Percentiles rank a stretch among this genome's conserved stretches.
Evolutionary conservation across 1,284 basidiomycete genomes (phyloP).

Genomic region (Coniferiporia sulphurascens): DNA sequence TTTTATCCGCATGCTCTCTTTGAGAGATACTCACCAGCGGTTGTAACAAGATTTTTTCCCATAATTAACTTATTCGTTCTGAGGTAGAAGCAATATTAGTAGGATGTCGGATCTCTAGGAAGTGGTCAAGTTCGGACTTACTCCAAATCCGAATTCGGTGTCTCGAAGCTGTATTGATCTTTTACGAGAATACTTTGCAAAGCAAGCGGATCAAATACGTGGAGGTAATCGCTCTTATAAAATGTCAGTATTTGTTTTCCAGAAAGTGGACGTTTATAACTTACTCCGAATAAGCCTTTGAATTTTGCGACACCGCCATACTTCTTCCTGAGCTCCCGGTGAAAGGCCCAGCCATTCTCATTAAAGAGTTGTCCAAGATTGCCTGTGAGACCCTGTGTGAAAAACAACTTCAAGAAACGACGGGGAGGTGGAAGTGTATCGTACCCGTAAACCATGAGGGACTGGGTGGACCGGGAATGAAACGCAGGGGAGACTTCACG

Average conservation of each 20-base stretch:
- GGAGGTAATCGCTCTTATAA: constrained; percentile 21
- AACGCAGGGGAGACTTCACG: not conserved
- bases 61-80: constrained; percentile 4
- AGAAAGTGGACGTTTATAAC: constrained; percentile 7
- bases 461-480: constrained; percentile 1
- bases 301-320: constrained; percentile 47
- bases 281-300: constrained; percentile 47
- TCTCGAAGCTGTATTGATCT: constrained; percentile 25
- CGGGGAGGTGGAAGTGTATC: not conserved
- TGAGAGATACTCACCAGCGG: not conserved
- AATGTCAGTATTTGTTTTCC: not conserved
- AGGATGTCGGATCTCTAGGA: not conserved
- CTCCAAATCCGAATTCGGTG: constrained; percentile 19
- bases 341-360: constrained; percentile 42
- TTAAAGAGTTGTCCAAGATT: constrained; percentile 46
- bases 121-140: constrained; percentile 2
- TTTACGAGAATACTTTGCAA: constrained; percentile 26
- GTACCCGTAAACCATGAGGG: constrained; percentile 1
- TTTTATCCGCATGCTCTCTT: not conserved
- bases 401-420: not conserved
- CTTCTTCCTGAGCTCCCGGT: constrained; percentile 36
- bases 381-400: constrained; percentile 27
- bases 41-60: constrained; percentile 7
- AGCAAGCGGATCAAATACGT: constrained; percentile 24
- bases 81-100: not conserved